These are phyloP conservation scores for Capronia epimyces DNA, from an alignment of 2,329 filamentous ascomycete genomes.

Conservation along the genomic window DNA sequence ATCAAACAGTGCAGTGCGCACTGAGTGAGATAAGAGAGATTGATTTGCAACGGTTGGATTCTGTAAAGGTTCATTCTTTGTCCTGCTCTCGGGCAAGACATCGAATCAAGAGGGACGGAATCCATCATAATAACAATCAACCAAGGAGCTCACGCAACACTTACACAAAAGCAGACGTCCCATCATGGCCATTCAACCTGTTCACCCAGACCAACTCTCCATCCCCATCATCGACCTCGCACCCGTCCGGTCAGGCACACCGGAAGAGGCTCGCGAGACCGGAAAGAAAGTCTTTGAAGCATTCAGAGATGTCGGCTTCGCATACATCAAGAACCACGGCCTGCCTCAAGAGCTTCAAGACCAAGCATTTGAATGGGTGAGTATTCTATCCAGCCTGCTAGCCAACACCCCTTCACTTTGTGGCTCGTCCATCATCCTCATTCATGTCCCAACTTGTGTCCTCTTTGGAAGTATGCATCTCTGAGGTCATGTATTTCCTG, in stretches of 20 bases:
- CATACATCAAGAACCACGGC: constrained; percentile 40
- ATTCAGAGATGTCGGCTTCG: constrained; percentile 38
- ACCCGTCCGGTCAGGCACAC: constrained; percentile 29
- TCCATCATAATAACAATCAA: background rate
- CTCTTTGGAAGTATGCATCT: too few relatives aligned
- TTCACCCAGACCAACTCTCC: constrained; percentile 14
- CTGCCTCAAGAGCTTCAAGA: constrained; percentile 29
- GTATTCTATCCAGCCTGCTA: background rate
- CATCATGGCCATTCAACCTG: constrained; percentile 10
- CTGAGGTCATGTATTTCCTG: too few relatives aligned
- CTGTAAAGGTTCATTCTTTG: background rate
- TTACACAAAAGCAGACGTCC: background rate
- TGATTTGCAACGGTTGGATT: too few relatives aligned
- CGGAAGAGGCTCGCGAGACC: constrained; percentile 29
- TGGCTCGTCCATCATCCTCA: too few relatives aligned
- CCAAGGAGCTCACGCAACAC: background rate
- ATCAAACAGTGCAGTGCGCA: too few relatives aligned
- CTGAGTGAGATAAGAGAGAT: too few relatives aligned
- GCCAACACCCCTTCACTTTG: background rate
- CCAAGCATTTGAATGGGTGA: constrained; percentile 24
- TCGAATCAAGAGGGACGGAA: background rate
- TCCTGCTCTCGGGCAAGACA: too few relatives aligned
- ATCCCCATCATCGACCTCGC: constrained; percentile 42
- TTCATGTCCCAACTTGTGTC: too few relatives aligned
- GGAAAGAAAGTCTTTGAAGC: constrained; percentile 35